Percentiles rank a stretch among this genome's conserved stretches.
Evolutionary conservation across 2,329 filamentous ascomycete species (phyloP).

Genomic region (Sarocladium oryzae): DNA sequence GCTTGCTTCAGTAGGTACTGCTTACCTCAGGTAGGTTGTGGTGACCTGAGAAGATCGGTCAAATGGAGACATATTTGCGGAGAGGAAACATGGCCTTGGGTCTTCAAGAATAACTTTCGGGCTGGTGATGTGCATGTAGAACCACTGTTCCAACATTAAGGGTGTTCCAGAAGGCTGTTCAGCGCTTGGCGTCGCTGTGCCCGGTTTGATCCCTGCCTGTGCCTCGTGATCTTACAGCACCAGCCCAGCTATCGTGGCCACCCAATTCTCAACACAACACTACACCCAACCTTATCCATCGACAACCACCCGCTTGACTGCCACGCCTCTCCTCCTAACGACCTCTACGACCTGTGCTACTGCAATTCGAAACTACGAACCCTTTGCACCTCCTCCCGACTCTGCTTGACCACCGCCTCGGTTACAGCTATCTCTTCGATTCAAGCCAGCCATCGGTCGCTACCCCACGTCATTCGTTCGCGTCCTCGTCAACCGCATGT

Average conservation of each 20-base stretch:
- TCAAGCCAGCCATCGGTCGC: not conserved
- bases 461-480: constrained; percentile 4
- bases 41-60: not conserved
- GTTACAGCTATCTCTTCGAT: not conserved
- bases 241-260: not conserved
- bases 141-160: no score
- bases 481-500: not conserved
- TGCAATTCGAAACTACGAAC: not conserved
- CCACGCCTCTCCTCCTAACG: not conserved
- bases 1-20: not conserved
- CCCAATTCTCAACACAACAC: not conserved
- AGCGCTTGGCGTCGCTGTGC: no score
- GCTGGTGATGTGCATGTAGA: no score
- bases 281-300: not conserved
- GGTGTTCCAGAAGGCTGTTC: no score
- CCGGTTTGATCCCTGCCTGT: not conserved
- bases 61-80: no score
- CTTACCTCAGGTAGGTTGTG: not conserved
- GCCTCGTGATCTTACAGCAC: not conserved
- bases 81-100: no score
- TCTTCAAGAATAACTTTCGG: no score
- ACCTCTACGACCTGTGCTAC: not conserved
- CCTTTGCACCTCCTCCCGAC: not conserved
- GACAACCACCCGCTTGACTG: not conserved
- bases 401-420: not conserved